Conservation (phyloP, 129 eudicot species). For the Helianthus annuus region DNA sequence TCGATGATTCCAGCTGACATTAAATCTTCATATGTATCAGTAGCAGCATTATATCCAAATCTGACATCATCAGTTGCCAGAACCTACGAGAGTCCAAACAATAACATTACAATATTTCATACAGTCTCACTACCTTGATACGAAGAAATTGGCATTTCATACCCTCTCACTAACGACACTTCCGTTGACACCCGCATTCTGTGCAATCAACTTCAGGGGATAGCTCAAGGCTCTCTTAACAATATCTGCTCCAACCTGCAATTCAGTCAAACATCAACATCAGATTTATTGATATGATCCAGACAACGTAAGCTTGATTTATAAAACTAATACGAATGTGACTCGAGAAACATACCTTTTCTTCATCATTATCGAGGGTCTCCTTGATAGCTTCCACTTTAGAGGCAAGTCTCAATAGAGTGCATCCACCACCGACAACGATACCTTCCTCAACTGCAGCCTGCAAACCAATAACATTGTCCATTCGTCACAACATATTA, state of each 20-base stretch:
- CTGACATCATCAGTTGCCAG: constrained; percentile 51
- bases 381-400: constrained; percentile 87
- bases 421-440: constrained; percentile 90
- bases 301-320: not conserved
- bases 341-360: constrained; percentile 50
- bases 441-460: constrained; percentile 97
- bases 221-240: constrained; percentile 56
- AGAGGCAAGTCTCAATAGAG: constrained; percentile 63
- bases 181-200: constrained; percentile 47
- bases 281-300: not conserved
- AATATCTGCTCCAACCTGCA: constrained; percentile 70
- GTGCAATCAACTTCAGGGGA: constrained; percentile 51
- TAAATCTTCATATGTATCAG: constrained; percentile 75
- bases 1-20: constrained; percentile 94
- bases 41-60: constrained; percentile 85
- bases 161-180: constrained; percentile 80
- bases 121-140: no score
- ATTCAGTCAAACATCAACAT: not conserved
- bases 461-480: constrained; percentile 31
- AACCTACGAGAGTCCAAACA: constrained; percentile 36
- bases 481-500: not conserved
- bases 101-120: not conserved
- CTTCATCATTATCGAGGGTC: constrained; percentile 69
- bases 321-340: no score
- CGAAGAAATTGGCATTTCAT: not conserved